Conservation (phyloP, 2,329 filamentous ascomycete genomes). For the Monosporascus sp. region DNA sequence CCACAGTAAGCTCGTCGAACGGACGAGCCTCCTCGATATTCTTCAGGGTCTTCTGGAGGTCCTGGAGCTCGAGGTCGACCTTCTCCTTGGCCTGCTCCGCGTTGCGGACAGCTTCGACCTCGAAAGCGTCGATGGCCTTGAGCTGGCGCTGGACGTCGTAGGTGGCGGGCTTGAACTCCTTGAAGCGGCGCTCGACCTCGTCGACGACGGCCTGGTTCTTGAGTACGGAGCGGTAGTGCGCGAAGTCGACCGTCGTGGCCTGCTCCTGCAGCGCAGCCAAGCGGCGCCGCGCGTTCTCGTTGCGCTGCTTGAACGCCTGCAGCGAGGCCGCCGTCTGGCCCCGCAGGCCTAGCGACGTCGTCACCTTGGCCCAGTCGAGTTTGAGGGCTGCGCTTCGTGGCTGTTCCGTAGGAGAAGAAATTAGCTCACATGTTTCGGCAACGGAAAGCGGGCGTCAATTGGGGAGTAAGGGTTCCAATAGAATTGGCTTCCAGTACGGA, state of each 20-base stretch:
- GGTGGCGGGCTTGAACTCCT: conserved; percentile 80
- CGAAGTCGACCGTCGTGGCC: conserved; percentile 84
- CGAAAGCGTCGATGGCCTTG: conserved; percentile 97
- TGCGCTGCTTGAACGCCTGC: conserved; percentile 98
- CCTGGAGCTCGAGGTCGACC: conserved; percentile 91
- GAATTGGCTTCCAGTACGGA: not conserved
- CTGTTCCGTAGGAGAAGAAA: conserved; percentile 33
- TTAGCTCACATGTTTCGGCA: conserved; percentile 44
- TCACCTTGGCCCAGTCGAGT: conserved; percentile 97
- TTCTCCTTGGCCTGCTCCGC: conserved; percentile 94
- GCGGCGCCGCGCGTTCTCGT: conserved; percentile 96
- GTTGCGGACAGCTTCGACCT: conserved; percentile 94
- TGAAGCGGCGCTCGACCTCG: conserved; percentile 96
- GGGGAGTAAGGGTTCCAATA: conserved; percentile 14
- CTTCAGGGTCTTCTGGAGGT: conserved; percentile 88
- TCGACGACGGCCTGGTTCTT: conserved; percentile 96
- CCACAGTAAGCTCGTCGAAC: conserved; percentile 95
- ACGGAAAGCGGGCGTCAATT: conserved; percentile 15
- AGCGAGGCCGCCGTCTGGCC: conserved; percentile 90
- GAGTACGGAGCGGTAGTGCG: conserved; percentile 81
- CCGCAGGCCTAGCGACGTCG: conserved; percentile 89
- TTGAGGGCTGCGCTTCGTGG: conserved; percentile 98
- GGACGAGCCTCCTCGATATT: conserved; percentile 96
- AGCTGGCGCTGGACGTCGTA: conserved; percentile 93
- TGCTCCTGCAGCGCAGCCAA: conserved; percentile 78